phyloP scores from a whole-genome alignment of 495 filamentous ascomycete genomes.

The Amphirosellinia nigrospora region DNA sequence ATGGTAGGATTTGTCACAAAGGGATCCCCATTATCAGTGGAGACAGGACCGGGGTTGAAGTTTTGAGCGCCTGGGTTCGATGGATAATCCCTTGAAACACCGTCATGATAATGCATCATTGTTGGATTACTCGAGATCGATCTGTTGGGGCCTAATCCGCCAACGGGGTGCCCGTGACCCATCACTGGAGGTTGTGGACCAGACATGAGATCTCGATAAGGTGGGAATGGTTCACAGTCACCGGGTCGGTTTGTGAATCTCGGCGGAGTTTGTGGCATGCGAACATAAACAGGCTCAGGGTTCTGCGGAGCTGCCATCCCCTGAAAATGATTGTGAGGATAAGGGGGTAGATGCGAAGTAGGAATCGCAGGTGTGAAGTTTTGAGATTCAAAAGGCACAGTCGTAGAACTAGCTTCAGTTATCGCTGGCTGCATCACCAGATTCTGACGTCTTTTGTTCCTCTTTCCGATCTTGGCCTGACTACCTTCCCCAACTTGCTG shows the following conservation, averaged over 20 bases:
- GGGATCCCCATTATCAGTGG: background rate
- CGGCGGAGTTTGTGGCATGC: background rate
- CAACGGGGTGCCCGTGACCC: background rate
- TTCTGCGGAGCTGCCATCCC: background rate
- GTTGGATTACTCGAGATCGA: slow-evolving; percentile 9
- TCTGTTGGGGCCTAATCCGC: background rate
- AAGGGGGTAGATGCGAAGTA: background rate
- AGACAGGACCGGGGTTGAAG: background rate
- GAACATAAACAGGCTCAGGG: background rate
- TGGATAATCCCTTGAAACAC: too few species aligned
- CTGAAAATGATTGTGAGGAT: background rate
- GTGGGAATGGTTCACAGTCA: slow-evolving; percentile 21
- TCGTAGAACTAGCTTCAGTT: background rate
- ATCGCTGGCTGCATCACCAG: background rate
- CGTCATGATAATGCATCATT: background rate
- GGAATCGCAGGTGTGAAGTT: slow-evolving; percentile 8
- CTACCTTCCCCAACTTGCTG: background rate
- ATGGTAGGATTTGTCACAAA: background rate
- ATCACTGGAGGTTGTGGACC: background rate
- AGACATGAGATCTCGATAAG: slow-evolving; percentile 22
- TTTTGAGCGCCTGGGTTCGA: slow-evolving; percentile 15
- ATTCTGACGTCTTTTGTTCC: slow-evolving; percentile 15
- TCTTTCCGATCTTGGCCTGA: slow-evolving; percentile 6
- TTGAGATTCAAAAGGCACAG: background rate
- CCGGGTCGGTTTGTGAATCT: background rate